Evolutionary conservation across 2,329 filamentous ascomycete species (phyloP), one percentile per base, ranked within the genome.

Genomic region (Zymoseptoria tritici): DNA sequence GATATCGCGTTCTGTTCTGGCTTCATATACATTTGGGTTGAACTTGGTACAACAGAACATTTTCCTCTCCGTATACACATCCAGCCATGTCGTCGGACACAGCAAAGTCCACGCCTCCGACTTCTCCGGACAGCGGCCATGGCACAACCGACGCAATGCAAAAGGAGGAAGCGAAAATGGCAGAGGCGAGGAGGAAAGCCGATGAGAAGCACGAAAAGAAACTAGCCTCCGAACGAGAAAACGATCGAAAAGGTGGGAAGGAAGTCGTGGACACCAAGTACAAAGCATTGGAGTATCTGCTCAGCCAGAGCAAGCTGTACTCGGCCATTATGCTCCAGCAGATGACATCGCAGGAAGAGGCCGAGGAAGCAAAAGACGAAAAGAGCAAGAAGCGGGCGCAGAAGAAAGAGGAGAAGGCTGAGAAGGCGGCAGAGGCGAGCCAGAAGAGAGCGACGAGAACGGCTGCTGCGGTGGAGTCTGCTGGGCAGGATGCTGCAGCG

Each of bases 231-330:
- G 74, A 79, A 64, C 73, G 78, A 20, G 72, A 78, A 61, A 75
- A 77, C 53, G 79, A 80, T 53, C 64, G 80, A 20, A 73, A 77
- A 55, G 78, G 75, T 49, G 79, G 79, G 13, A 71, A 71, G 36
- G 74, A 77, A 52, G 72, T 75, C 4, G 68, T 81, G 49, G 79
- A 81, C 61, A 73, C 75, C 49, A 81, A 81, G 62, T 81, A 78
- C 70, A 79, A 81, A 67, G 78, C 79, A 58, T 66, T 81, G 60
- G 78, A 81, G 65, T 80, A 79, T 62, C 64, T 81, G 60, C 75
- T 81, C 66, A 80, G 77, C 59, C 80, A 81, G 68, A 80, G 78
- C 70, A 80, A 80, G 71, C 70, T 81, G 19, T 81, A 80, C 58
- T 78, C 77, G 42, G 75, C 76, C 2, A 80, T 81, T 53, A 81